A percentile compares a stretch with the other conserved stretches of the same genome.
These are phyloP conservation scores for Sapria himalayana DNA, from an alignment of 345 rosid species.

Conservation along the genomic window DNA sequence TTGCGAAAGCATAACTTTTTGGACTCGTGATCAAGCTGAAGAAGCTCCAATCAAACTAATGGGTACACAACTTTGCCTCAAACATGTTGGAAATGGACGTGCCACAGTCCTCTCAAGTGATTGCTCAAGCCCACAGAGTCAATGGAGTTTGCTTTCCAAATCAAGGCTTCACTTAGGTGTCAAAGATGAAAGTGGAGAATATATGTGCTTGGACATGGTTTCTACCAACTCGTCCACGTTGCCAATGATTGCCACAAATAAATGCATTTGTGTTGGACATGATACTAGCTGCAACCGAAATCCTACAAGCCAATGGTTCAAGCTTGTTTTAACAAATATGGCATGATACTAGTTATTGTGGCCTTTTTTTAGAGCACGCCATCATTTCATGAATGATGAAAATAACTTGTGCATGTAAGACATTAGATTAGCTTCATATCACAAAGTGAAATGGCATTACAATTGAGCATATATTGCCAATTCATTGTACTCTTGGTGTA, in stretches of 20 bases:
- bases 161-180: slow-evolving; percentile 68
- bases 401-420: no score
- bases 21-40: slow-evolving; percentile 7
- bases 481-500: no score
- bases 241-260: slow-evolving; percentile 19
- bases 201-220: slow-evolving; percentile 62
- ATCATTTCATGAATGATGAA: no score
- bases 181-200: slow-evolving; percentile 15
- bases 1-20: not conserved
- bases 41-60: slow-evolving; percentile 16
- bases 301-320: slow-evolving; percentile 66
- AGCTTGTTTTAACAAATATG: slow-evolving; percentile 16
- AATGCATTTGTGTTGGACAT: slow-evolving; percentile 32
- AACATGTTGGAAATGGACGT: slow-evolving; percentile 18
- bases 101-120: slow-evolving; percentile 23
- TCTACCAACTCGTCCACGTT: slow-evolving; percentile 11
- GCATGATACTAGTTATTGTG: no score
- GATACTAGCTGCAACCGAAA: slow-evolving; percentile 25
- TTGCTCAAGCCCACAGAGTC: slow-evolving; percentile 25
- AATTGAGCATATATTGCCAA: no score
- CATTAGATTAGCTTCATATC: no score
- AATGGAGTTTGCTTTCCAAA: slow-evolving; percentile 52
- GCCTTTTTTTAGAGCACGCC: no score
- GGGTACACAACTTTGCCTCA: slow-evolving; percentile 48
- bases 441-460: no score